Evolutionary conservation across 1,284 basidiomycete genomes (phyloP).

Genomic region (Stereum hirsutum): DNA sequence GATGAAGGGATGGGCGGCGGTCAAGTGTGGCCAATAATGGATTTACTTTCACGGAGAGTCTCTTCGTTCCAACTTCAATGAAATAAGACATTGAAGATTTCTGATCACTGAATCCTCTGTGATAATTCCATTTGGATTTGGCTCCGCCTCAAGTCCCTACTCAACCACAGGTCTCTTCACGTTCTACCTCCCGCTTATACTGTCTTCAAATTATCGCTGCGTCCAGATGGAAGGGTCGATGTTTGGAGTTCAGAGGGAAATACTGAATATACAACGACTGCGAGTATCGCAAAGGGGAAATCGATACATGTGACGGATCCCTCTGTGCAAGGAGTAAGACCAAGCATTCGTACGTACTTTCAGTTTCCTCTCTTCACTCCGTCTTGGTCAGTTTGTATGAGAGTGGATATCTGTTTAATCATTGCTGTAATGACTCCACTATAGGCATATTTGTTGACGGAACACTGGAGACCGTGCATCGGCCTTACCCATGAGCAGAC

Average conservation of each 20-base stretch:
- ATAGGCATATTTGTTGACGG: slow-evolving; percentile 70
- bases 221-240: slow-evolving; percentile 47
- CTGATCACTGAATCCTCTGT: too few relatives aligned
- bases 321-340: too few relatives aligned
- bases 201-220: slow-evolving; percentile 37
- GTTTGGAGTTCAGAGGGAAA: slow-evolving; percentile 35
- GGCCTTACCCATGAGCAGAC: slow-evolving; percentile 50
- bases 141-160: slow-evolving; percentile 56
- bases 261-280: slow-evolving; percentile 32
- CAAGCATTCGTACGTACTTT: too few relatives aligned
- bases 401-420: too few relatives aligned
- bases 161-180: slow-evolving; percentile 35
- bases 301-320: slow-evolving; percentile 66
- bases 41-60: slow-evolving; percentile 54
- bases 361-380: too few relatives aligned
- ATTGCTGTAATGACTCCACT: too few relatives aligned
- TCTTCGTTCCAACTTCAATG: too few relatives aligned
- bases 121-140: slow-evolving; percentile 42
- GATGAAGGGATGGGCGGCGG: slow-evolving; percentile 41
- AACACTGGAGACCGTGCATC: slow-evolving; percentile 49
- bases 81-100: too few relatives aligned
- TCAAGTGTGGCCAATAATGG: slow-evolving; percentile 50
- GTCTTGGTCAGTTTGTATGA: too few relatives aligned
- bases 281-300: slow-evolving; percentile 36
- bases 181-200: slow-evolving; percentile 25